Conservation (phyloP, 495 filamentous ascomycete genomes). For the Penicillium cosmopolitanum region DNA sequence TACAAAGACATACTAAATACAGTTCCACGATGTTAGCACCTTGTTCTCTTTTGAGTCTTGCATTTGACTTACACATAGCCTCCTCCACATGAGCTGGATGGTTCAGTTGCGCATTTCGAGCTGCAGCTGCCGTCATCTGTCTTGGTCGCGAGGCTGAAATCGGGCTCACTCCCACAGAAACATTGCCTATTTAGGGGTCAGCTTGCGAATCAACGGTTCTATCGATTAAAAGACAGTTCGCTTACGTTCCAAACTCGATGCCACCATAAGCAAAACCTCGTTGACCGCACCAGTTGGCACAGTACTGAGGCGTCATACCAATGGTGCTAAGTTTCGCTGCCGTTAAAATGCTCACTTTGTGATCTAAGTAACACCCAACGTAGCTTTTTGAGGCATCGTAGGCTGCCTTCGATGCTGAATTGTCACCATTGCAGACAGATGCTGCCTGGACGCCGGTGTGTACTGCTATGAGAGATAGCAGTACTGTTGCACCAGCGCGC, state of each 20-base stretch:
- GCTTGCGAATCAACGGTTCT: constrained; percentile 4
- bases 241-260: constrained; percentile 18
- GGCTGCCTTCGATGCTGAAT: constrained; percentile 10
- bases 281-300: constrained; percentile 17
- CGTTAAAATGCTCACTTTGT: constrained; percentile 14
- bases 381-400: constrained; percentile 11
- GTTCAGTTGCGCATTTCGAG: constrained; percentile 9
- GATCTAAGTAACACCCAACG: constrained; percentile 16
- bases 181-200: constrained; percentile 9
- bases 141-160: constrained; percentile 11
- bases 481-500: constrained; percentile 10
- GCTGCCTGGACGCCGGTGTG: constrained; percentile 9
- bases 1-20: constrained; percentile 12
- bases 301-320: constrained; percentile 16
- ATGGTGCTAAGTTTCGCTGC: constrained; percentile 16
- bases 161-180: constrained; percentile 10
- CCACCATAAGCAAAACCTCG: constrained; percentile 15
- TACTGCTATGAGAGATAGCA: constrained; percentile 12
- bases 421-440: constrained; percentile 7
- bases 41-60: constrained; percentile 11
- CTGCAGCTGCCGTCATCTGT: constrained; percentile 10
- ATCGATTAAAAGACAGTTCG: constrained; percentile 8
- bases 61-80: constrained; percentile 9
- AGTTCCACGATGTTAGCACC: constrained; percentile 10
- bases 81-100: constrained; percentile 12